Conservation (phyloP, 169 alveolate species). For the Eimeria praecox region DNA sequence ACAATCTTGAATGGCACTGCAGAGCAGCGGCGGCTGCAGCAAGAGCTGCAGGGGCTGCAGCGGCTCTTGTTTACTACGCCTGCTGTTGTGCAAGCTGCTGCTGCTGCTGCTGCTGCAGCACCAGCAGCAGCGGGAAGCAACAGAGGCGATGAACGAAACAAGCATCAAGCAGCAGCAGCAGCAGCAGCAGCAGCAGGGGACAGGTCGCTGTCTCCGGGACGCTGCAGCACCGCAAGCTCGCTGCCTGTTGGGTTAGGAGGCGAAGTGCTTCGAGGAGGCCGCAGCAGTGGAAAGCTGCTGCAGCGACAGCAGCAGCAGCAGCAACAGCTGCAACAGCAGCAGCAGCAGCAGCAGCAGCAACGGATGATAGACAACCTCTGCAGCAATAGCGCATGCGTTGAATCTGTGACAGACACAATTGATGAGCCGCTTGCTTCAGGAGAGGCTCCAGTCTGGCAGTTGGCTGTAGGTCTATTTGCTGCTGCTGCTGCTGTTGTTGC, state of each 20-base stretch:
- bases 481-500: slow-evolving; percentile 37
- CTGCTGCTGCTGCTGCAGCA: slow-evolving; percentile 45
- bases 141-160: not conserved
- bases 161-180: not conserved
- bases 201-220: slow-evolving; percentile 54
- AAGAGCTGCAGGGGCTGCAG: not conserved
- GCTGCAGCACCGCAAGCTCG: slow-evolving; percentile 64
- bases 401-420: slow-evolving; percentile 24
- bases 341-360: slow-evolving; percentile 66
- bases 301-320: slow-evolving; percentile 65
- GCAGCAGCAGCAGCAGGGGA: not conserved
- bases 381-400: slow-evolving; percentile 46
- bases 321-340: slow-evolving; percentile 40
- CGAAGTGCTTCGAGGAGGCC: slow-evolving; percentile 8
- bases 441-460: slow-evolving; percentile 20
- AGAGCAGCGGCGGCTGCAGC: slow-evolving; percentile 72
- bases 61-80: not conserved
- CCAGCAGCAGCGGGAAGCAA: slow-evolving; percentile 5
- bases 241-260: slow-evolving; percentile 23
- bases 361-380: not conserved
- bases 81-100: not conserved
- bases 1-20: not conserved
- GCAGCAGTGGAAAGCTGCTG: slow-evolving; percentile 68
- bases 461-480: slow-evolving; percentile 4
- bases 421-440: slow-evolving; percentile 35